A percentile compares a stretch with the other conserved stretches of the same genome.
phyloP scores from a whole-genome alignment of 805 yeast genomes.

The Metschnikowia kunwiensis region DNA sequence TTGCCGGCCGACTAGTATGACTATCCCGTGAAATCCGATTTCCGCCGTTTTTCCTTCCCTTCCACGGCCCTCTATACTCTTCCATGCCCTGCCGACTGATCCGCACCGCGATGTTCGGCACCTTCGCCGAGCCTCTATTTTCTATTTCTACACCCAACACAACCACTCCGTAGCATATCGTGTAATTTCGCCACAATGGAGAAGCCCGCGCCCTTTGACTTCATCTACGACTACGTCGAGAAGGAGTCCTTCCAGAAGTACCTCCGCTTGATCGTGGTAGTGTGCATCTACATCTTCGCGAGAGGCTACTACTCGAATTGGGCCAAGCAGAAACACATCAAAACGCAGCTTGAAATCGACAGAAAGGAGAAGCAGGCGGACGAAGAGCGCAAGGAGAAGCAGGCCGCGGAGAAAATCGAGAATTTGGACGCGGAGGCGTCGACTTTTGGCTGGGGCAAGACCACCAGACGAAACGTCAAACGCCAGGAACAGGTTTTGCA shows the following conservation, averaged over 20 bases:
- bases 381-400: slow-evolving; percentile 31
- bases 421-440: slow-evolving; percentile 38
- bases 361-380: slow-evolving; percentile 38
- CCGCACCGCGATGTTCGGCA: no score
- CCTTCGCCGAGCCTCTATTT: no score
- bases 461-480: slow-evolving; percentile 58
- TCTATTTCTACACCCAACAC: no score
- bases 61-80: no score
- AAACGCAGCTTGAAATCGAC: slow-evolving; percentile 47
- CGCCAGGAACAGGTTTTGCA: slow-evolving; percentile 54
- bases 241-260: slow-evolving; percentile 43
- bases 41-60: no score
- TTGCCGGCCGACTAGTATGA: no score
- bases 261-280: slow-evolving; percentile 45
- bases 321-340: slow-evolving; percentile 53
- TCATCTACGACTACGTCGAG: slow-evolving; percentile 36
- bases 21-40: no score
- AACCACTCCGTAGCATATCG: background rate
- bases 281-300: slow-evolving; percentile 59
- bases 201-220: slow-evolving; percentile 19
- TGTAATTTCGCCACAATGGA: slow-evolving; percentile 1
- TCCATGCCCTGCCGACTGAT: no score
- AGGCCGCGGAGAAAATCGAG: slow-evolving; percentile 30
- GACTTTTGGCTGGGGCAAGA: slow-evolving; percentile 78
- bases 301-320: slow-evolving; percentile 56